Evolutionary conservation across 306 rosid genomes (phyloP).

Genomic region (Phaseolus lunatus): DNA sequence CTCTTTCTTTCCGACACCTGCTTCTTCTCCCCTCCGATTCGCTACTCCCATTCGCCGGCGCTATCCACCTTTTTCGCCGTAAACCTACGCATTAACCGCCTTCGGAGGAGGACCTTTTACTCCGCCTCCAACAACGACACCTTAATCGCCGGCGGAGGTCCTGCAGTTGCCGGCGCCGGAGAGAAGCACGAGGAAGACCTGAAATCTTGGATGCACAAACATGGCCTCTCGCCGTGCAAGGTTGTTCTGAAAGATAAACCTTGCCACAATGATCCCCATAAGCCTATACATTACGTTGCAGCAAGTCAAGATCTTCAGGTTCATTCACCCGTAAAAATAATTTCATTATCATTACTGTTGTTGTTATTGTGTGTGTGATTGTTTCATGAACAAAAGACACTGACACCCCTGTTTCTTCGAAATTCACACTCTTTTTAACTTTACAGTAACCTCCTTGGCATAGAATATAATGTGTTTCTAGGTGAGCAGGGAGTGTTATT

Average conservation of each 20-base stretch:
- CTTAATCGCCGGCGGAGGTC: slow-evolving; percentile 59
- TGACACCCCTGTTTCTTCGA: background rate
- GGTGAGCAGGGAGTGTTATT: background rate
- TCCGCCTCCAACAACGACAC: slow-evolving; percentile 79
- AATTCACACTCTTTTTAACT: background rate
- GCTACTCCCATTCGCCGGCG: slow-evolving; percentile 34
- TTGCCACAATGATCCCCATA: slow-evolving; percentile 59
- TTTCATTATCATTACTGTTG: background rate
- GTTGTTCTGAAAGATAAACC: slow-evolving; percentile 77
- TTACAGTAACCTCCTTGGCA: too few species aligned
- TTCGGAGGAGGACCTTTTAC: slow-evolving; percentile 46
- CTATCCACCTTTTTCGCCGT: slow-evolving; percentile 45
- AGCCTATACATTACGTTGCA: slow-evolving; percentile 88
- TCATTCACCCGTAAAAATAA: background rate
- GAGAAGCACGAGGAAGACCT: slow-evolving; percentile 65
- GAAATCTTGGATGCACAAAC: slow-evolving; percentile 89
- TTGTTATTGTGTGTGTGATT: background rate
- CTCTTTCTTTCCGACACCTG: slow-evolving; percentile 47
- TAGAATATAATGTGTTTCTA: background rate
- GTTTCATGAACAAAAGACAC: background rate
- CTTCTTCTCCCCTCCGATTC: slow-evolving; percentile 58
- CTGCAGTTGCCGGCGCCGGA: slow-evolving; percentile 47
- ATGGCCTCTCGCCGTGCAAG: slow-evolving; percentile 90
- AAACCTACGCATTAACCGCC: slow-evolving; percentile 24
- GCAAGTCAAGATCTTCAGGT: slow-evolving; percentile 95